Base-by-base conservation (phyloP, 345 rosid genomes). In the Microcos paniculata region DNA sequence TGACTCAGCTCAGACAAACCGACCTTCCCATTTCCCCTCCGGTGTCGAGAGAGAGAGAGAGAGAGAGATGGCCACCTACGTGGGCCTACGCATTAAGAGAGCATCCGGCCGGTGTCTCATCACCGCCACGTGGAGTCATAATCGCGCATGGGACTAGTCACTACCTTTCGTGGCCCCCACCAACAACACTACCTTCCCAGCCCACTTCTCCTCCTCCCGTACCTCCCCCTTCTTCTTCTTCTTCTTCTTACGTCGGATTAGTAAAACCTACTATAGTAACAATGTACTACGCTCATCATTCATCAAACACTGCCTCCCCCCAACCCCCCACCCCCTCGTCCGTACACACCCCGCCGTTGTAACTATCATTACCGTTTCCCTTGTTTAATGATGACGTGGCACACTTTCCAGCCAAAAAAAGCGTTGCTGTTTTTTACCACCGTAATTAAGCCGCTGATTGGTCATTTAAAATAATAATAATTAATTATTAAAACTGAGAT, bases 61-160 rank as follows among this genome's bases (percentile, higher is more conserved):
- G 35, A 26, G 45, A 48, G 57, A 5, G 18, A 82, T 81, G 42
- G 59, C 79, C 1, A 12, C 70, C 84, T 86, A 82, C 84, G 81
- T 79, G 79, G 66, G 38, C 77, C 24, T 38, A 49, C 43, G 8
- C 71, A 35, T 70, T 56, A 62, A 75, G 73, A 28, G 71, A 28
- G 11, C 1, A 59, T 62, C 14, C 2, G n/a, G n/a, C 21, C 10
- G 0, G 15, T 33, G 69, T 57, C 31, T 26, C 62, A 31, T 53
- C 75, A 26, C 74, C 73, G 88, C 82, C 86, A 76, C 87, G 85
- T 84, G 81, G 79, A 79, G 76, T 83, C 80, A 86, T 77, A 33
- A 80, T 83, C 87, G 71, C 87, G 84, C 90, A 78, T 87, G 90
- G 75, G 73, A 43, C 81, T 77, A 52, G 71, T 78, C 86, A 72